Percentiles rank a stretch among this genome's conserved stretches.
Conservation (phyloP, 176 grass and related monocot genomes). For the Phragmites australis region DNA sequence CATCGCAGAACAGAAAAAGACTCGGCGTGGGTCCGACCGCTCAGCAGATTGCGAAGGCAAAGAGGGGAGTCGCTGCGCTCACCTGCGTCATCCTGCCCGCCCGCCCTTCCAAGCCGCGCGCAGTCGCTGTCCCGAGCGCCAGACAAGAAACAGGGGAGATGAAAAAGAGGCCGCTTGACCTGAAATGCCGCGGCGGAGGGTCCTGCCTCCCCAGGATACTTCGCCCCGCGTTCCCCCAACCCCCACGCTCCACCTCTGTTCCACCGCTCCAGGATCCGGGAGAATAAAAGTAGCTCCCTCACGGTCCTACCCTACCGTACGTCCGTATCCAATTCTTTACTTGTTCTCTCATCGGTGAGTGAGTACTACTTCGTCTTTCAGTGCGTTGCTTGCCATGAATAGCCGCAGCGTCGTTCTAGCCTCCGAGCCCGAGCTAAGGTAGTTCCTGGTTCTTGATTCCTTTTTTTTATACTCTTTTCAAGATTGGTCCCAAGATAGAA, state of each 20-base stretch:
- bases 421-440: background rate
- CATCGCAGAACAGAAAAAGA: no score
- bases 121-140: conserved; percentile 34
- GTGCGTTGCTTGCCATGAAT: background rate
- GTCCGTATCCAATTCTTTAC: conserved; percentile 34
- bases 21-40: background rate
- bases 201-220: conserved; percentile 52
- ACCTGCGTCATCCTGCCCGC: background rate
- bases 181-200: background rate
- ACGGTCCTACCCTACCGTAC: conserved; percentile 8
- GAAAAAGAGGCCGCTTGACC: conserved; percentile 37
- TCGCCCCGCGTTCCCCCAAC: conserved; percentile 22
- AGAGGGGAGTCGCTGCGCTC: background rate
- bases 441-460: background rate
- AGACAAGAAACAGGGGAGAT: background rate
- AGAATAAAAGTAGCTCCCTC: background rate
- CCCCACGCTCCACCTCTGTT: background rate
- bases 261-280: background rate
- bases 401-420: background rate
- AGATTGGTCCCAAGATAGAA: background rate
- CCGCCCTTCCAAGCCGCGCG: conserved; percentile 5
- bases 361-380: background rate
- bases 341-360: background rate
- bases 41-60: background rate
- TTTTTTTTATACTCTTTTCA: background rate